Evolutionary conservation across 2,329 filamentous ascomycete genomes (phyloP).

Genomic region (Ophiocordyceps camponoti-floridani): DNA sequence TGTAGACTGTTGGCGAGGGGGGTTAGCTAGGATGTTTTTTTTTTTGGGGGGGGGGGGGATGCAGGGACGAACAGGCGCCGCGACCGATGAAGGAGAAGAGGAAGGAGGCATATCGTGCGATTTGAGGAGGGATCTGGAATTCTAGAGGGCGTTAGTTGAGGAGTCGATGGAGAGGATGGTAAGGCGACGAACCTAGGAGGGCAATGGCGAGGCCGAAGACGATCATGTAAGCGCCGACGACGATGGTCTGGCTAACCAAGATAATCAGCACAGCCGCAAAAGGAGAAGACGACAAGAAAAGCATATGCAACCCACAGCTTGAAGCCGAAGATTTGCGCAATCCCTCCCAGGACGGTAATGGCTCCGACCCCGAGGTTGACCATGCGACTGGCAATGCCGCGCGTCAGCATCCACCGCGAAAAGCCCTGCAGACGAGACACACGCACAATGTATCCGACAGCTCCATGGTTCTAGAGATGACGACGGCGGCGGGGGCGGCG

Average conservation of each 20-base stretch:
- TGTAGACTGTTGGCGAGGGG: slow-evolving; percentile 50
- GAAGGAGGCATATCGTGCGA: slow-evolving; percentile 89
- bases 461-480: slow-evolving; percentile 45
- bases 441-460: slow-evolving; percentile 82
- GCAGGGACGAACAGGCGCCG: slow-evolving; percentile 60
- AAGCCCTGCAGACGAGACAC: neutral
- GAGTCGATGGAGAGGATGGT: neutral
- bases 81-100: slow-evolving; percentile 95
- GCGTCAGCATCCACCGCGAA: slow-evolving; percentile 14
- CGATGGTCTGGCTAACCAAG: slow-evolving; percentile 25
- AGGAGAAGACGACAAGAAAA: neutral
- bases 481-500: neutral
- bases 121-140: slow-evolving; percentile 86
- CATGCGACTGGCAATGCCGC: slow-evolving; percentile 49
- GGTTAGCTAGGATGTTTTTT: neutral
- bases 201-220: slow-evolving; percentile 70
- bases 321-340: slow-evolving; percentile 50
- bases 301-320: slow-evolving; percentile 32
- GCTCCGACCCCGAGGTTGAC: slow-evolving; percentile 81
- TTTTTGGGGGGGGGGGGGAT: neutral
- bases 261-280: neutral
- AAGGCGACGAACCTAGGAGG: slow-evolving; percentile 32
- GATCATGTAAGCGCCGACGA: slow-evolving; percentile 76
- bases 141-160: slow-evolving; percentile 29
- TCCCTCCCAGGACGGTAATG: slow-evolving; percentile 74